These are phyloP conservation scores for Zygosaccharomyces gambellarensis DNA, from an alignment of 805 yeast species.

Conservation along the genomic window DNA sequence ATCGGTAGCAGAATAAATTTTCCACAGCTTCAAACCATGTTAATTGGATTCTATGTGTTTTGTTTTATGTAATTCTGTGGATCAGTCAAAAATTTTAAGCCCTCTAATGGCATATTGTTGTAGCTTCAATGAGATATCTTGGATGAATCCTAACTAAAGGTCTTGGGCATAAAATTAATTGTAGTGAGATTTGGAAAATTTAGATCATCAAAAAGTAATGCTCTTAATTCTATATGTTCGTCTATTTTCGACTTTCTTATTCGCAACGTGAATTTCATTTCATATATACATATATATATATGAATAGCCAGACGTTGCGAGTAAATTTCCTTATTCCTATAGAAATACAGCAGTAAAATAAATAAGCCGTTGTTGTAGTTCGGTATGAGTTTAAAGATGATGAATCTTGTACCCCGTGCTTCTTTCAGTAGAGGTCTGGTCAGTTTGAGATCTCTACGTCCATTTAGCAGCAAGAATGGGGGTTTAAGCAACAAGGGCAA, in stretches of 20 bases:
- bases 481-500: neutral
- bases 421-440: neutral
- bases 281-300: neutral
- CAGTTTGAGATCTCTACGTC: neutral
- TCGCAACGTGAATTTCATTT: neutral
- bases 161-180: neutral
- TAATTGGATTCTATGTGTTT: neutral
- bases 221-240: neutral
- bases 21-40: neutral
- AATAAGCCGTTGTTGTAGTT: neutral
- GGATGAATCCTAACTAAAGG: neutral
- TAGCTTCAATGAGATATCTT: neutral
- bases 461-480: constrained; percentile 1
- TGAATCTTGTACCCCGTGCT: neutral
- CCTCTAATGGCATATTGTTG: neutral
- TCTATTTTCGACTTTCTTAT: neutral
- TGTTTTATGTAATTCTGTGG: neutral
- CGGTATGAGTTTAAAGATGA: neutral
- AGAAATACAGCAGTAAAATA: neutral
- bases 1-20: neutral
- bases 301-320: neutral
- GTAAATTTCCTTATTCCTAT: neutral
- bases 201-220: too few relatives aligned
- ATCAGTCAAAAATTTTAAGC: neutral
- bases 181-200: neutral